Evolutionary conservation across 1,284 basidiomycete genomes (phyloP).

Genomic region (Cryptococcus hybrid): DNA sequence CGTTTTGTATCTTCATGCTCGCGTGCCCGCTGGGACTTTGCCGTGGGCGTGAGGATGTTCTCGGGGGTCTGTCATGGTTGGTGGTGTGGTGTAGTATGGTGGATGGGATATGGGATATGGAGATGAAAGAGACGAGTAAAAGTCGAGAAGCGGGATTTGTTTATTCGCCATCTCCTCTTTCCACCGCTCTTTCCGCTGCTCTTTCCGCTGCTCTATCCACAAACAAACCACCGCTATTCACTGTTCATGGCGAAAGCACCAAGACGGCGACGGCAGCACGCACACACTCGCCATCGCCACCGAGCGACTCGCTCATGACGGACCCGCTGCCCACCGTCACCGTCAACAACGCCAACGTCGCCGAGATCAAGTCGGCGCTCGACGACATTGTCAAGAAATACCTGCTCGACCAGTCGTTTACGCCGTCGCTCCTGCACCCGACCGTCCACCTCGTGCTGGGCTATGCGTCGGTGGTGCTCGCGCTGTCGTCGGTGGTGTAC

Average conservation of each 20-base stretch:
- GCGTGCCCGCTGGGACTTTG: background rate
- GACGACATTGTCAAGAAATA: conserved; percentile 89
- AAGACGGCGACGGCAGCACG: too few species aligned
- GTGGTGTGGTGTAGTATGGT: background rate
- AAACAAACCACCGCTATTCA: too few species aligned
- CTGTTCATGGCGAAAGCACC: too few species aligned
- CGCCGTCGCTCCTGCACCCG: conserved; percentile 77
- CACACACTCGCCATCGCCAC: too few species aligned
- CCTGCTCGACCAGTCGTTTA: conserved; percentile 74
- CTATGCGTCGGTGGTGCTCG: conserved; percentile 76
- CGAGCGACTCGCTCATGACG: too few species aligned
- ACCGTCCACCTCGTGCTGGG: conserved; percentile 80
- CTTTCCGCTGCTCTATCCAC: too few species aligned
- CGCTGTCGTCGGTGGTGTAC: conserved; percentile 74
- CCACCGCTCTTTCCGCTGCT: too few species aligned
- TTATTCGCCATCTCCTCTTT: too few species aligned
- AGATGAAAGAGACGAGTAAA: background rate
- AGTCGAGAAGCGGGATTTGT: too few species aligned
- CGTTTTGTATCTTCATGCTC: too few species aligned
- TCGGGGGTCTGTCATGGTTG: background rate
- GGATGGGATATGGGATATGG: too few species aligned
- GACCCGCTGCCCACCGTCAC: conserved; percentile 56
- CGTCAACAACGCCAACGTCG: conserved; percentile 76
- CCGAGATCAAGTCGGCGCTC: conserved; percentile 83
- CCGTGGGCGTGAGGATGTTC: conserved; percentile 21